phyloP scores from a whole-genome alignment of 164 flowering plant species.

The Kalanchoe fedtschenkoi region DNA sequence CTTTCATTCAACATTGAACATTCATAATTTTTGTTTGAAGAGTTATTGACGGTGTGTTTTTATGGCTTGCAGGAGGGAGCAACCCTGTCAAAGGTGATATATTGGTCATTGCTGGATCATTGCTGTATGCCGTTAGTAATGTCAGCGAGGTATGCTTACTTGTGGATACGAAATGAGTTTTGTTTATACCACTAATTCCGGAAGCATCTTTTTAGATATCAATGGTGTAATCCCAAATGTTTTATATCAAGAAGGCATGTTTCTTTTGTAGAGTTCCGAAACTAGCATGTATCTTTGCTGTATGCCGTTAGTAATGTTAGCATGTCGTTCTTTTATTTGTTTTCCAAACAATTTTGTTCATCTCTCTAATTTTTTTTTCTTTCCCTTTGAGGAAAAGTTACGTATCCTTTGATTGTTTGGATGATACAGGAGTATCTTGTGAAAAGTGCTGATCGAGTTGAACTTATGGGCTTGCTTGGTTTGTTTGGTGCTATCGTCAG shows the following conservation, averaged over 20 bases:
- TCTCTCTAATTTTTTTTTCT: neutral
- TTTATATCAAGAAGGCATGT: neutral
- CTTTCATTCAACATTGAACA: neutral
- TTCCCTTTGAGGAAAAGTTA: neutral
- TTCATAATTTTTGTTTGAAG: too few relatives aligned
- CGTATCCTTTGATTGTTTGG: neutral
- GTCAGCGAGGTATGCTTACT: constrained; percentile 68
- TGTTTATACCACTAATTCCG: neutral
- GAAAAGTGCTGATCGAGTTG: constrained; percentile 74
- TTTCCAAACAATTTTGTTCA: neutral
- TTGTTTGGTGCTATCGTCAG: constrained; percentile 83
- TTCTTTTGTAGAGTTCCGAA: too few relatives aligned
- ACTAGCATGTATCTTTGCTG: too few relatives aligned
- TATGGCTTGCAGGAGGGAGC: constrained; percentile 46
- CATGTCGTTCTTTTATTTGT: neutral
- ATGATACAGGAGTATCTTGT: constrained; percentile 77
- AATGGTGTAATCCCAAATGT: neutral
- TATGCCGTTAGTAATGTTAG: too few relatives aligned
- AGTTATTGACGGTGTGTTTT: too few relatives aligned
- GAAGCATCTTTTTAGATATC: neutral
- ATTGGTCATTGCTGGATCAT: constrained; percentile 78
- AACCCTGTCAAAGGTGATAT: constrained; percentile 81
- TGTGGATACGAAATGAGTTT: neutral
- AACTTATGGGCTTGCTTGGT: constrained; percentile 90
- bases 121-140: constrained; percentile 79